Percentiles rank a stretch among this genome's conserved stretches.
These are phyloP conservation scores for Pyrus pyrifolia DNA, from an alignment of 306 rosid species.

Conservation along the genomic window DNA sequence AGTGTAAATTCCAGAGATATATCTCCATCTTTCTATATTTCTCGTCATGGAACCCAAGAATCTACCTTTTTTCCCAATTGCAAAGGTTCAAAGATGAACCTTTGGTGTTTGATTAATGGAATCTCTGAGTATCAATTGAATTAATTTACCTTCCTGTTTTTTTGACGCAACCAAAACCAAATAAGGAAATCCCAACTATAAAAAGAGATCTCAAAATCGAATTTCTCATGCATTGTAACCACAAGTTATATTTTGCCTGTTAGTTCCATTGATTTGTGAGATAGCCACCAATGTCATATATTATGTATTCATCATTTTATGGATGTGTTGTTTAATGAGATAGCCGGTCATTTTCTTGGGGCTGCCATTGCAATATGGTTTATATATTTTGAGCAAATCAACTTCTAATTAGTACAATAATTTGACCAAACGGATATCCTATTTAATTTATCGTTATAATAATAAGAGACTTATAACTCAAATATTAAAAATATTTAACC, in stretches of 20 bases:
- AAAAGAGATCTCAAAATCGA: no score
- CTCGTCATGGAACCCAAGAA: no score
- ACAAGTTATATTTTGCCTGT: background rate
- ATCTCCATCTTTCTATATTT: no score
- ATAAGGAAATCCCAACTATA: background rate
- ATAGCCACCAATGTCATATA: background rate
- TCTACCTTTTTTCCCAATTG: background rate
- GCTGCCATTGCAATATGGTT: background rate
- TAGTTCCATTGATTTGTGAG: background rate
- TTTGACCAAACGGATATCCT: background rate
- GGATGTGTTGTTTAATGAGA: background rate
- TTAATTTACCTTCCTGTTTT: background rate
- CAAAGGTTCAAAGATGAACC: background rate
- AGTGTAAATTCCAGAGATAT: background rate
- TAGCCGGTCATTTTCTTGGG: background rate
- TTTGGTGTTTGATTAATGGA: background rate
- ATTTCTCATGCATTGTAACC: no score
- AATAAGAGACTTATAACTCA: no score
- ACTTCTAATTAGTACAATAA: background rate
- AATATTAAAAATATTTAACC: no score
- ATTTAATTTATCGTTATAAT: background rate
- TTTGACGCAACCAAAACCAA: background rate
- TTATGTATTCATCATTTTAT: background rate
- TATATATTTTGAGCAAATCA: background rate
- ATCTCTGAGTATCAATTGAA: background rate